Percentiles rank a stretch among this genome's conserved stretches.
phyloP scores from a whole-genome alignment of 305 asterid species.

The Fraxinus albicans region DNA sequence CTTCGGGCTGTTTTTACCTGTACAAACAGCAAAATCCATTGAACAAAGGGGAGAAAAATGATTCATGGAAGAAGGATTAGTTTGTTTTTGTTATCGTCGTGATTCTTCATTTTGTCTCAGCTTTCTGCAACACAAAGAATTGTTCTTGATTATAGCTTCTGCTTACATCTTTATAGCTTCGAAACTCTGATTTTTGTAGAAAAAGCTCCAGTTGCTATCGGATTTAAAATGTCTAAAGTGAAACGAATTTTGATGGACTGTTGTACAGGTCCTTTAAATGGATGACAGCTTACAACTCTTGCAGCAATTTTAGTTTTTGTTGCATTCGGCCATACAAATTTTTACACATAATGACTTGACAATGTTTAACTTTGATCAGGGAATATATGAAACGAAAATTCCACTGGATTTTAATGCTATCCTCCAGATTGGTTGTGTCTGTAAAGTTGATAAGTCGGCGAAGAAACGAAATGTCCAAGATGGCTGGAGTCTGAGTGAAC shows the following conservation, averaged over 20 bases:
- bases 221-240: constrained; percentile 5
- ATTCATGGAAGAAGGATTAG: background rate
- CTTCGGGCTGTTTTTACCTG: background rate
- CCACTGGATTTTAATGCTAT: constrained; percentile 76
- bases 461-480: constrained; percentile 69
- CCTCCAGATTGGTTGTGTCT: constrained; percentile 91
- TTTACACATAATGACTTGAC: constrained; percentile 20
- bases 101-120: constrained; percentile 8
- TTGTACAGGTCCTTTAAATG: background rate
- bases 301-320: background rate
- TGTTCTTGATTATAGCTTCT: constrained; percentile 19
- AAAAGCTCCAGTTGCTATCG: background rate
- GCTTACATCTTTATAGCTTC: constrained; percentile 3
- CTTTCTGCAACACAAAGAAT: constrained; percentile 9
- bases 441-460: constrained; percentile 88
- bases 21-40: background rate
- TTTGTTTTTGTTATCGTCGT: background rate
- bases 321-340: constrained; percentile 8
- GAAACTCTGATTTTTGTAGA: background rate
- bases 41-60: background rate
- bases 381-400: constrained; percentile 89
- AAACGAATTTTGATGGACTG: constrained; percentile 8
- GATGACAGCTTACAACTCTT: constrained; percentile 16
- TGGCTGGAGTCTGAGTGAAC: constrained; percentile 85
- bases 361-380: constrained; percentile 53